A percentile compares a stretch with the other conserved stretches of the same genome.
Conservation (phyloP, 2,329 filamentous ascomycete species). For the Neopestalotiopsis rosae region DNA sequence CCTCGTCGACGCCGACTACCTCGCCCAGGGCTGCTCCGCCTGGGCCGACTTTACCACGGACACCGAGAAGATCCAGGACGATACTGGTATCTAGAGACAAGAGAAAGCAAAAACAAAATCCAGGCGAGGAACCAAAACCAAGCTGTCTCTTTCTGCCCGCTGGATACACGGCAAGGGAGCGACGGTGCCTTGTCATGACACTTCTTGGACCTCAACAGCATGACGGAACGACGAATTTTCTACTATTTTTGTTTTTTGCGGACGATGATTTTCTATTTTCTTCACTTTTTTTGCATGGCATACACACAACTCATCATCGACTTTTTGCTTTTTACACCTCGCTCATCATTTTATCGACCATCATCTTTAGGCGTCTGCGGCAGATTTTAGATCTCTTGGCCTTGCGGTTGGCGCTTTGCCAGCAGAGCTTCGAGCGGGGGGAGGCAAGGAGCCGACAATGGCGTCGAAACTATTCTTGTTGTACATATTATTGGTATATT, state of each 20-base stretch:
- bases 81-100: constrained; percentile 38
- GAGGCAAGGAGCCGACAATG: background rate
- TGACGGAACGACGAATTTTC: background rate
- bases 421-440: background rate
- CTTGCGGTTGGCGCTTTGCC: too few relatives aligned
- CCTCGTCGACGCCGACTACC: constrained; percentile 26
- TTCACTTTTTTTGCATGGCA: background rate
- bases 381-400: background rate
- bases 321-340: background rate
- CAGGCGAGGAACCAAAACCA: too few relatives aligned
- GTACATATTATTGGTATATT: background rate
- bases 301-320: background rate
- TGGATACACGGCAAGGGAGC: too few relatives aligned
- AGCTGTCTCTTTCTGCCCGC: too few relatives aligned
- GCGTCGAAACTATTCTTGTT: background rate
- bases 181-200: too few relatives aligned
- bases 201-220: background rate
- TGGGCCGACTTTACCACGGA: constrained; percentile 36
- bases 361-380: background rate
- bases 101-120: too few relatives aligned
- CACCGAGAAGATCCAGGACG: constrained; percentile 32
- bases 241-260: background rate
- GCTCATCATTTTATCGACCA: background rate
- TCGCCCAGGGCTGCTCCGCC: constrained; percentile 34
- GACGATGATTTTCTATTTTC: background rate